Evolutionary conservation across 1,284 basidiomycete species (phyloP).

Genomic region (Ceratobasidium sp.): DNA sequence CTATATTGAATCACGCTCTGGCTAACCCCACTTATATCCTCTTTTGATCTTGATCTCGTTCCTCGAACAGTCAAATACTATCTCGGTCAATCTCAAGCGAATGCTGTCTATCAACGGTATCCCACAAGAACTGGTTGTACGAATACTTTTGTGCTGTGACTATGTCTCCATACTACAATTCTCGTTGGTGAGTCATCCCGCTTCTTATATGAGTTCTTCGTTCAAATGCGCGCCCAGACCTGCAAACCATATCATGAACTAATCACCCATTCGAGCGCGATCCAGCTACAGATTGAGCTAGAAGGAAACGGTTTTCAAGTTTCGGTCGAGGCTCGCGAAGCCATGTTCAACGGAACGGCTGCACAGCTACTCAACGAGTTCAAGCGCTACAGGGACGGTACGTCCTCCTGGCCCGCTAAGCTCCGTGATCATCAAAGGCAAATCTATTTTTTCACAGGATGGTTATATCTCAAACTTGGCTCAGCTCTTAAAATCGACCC

Average conservation of each 20-base stretch:
- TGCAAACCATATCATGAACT: conserved; percentile 10
- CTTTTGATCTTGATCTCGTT: background rate
- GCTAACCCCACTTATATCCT: background rate
- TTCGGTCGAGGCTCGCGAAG: background rate
- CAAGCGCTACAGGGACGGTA: conserved; percentile 28
- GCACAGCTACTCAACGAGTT: conserved; percentile 25
- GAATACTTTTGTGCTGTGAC: conserved; percentile 20
- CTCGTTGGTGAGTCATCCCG: background rate
- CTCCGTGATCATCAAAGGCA: background rate
- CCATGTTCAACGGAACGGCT: background rate
- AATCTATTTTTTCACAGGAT: conserved; percentile 29
- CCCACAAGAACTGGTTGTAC: conserved; percentile 33
- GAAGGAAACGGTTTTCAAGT: conserved; percentile 19
- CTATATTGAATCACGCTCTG: too few relatives aligned
- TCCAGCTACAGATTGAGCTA: conserved; percentile 23
- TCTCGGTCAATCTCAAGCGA: background rate
- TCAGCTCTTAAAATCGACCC: background rate
- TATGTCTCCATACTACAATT: background rate
- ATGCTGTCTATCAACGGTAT: conserved; percentile 1
- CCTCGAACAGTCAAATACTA: background rate
- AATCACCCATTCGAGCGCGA: background rate
- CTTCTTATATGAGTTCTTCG: too few relatives aligned
- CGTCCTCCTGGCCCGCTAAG: background rate
- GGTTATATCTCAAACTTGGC: conserved; percentile 39
- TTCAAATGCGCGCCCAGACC: background rate